These are phyloP conservation scores for Blumeriella jaapii DNA, from an alignment of 2,329 filamentous ascomycete species.

Conservation along the genomic window DNA sequence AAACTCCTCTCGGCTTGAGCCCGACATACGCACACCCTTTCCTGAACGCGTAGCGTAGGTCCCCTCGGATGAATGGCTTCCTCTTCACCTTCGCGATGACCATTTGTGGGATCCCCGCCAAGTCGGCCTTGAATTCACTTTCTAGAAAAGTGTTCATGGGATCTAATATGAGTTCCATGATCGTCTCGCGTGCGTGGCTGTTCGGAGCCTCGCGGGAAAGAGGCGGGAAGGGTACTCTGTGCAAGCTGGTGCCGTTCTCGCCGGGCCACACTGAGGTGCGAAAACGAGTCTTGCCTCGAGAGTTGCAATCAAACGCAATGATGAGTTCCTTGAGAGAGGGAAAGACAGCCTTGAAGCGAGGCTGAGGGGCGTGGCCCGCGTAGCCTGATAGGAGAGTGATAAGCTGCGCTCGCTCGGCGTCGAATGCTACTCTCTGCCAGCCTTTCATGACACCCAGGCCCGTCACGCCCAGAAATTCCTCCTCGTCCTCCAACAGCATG, in stretches of 20 bases:
- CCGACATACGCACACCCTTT: slow-evolving; percentile 20
- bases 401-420: slow-evolving; percentile 23
- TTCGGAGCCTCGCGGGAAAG: slow-evolving; percentile 1
- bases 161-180: slow-evolving; percentile 14
- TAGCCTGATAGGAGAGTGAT: slow-evolving; percentile 23
- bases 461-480: slow-evolving; percentile 14
- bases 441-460: slow-evolving; percentile 21
- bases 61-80: slow-evolving; percentile 22
- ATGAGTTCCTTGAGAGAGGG: slow-evolving; percentile 20
- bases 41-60: slow-evolving; percentile 21
- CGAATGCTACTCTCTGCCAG: slow-evolving; percentile 25
- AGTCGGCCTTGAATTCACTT: slow-evolving; percentile 17
- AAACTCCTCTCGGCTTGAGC: slow-evolving; percentile 18
- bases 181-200: slow-evolving; percentile 6
- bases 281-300: slow-evolving; percentile 21
- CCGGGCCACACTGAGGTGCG: slow-evolving; percentile 25
- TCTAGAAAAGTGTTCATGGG: slow-evolving; percentile 20
- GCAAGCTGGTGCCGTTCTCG: slow-evolving; percentile 20
- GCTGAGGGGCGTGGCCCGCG: slow-evolving; percentile 17
- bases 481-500: slow-evolving; percentile 21
- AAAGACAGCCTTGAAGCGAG: slow-evolving; percentile 22
- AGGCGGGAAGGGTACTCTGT: slow-evolving; percentile 6
- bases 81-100: slow-evolving; percentile 23
- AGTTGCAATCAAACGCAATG: slow-evolving; percentile 24
- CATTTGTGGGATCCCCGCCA: slow-evolving; percentile 14